Base-by-base conservation (phyloP, 768 basidiomycete species). In the Russula sp. region DNA sequence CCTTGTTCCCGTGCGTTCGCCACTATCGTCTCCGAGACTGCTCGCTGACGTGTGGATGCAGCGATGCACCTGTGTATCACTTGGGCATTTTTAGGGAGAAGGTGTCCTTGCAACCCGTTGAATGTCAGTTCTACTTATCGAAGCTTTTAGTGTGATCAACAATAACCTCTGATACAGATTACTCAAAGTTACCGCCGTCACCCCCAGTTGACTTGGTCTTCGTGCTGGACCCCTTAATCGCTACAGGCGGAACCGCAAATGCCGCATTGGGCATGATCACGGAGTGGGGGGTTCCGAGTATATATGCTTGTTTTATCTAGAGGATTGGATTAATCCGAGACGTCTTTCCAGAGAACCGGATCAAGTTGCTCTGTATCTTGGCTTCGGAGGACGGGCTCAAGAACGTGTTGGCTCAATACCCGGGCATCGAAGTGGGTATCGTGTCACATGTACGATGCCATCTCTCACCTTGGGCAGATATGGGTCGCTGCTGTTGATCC, bases 1-100 rank as follows among this genome's bases (percentile, higher is more conserved):
- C 83, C 57, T 78, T 95, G 55, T 96, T 95, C 74, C 94, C 94
- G 80, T 89, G 78, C 44, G 90, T 79, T 27, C 22, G 22, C 13
- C 20, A 31, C 37, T 9, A n/a, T 18, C 45, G 20, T 48, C 22
- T 16, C 20, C n/a, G 37, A 6, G 49, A 52, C 10, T 20, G 22
- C 27, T 32, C 42, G 14, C 42, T 62, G 50, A 62, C 44, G 8
- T 37, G 5, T 42, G 8, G 35, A 40, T 9, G 34, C 48, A 90
- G 88, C n/a, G 73, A 79, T 31, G 89, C 94, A 1, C 85, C 87
- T 8, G 92, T 97, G 3, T 93, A 94, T 68, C 94, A 97, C 71
- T 81, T 98, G 49, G 95, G 95, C 22, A 74, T 98, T 22, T 97
- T 85, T 75, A 79, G 94, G 59, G 94, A 93, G 76, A 94, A 91